Percentiles rank a stretch among this genome's conserved stretches.
Conservation (phyloP, 306 rosid genomes). For the Dalbergia oliveri region DNA sequence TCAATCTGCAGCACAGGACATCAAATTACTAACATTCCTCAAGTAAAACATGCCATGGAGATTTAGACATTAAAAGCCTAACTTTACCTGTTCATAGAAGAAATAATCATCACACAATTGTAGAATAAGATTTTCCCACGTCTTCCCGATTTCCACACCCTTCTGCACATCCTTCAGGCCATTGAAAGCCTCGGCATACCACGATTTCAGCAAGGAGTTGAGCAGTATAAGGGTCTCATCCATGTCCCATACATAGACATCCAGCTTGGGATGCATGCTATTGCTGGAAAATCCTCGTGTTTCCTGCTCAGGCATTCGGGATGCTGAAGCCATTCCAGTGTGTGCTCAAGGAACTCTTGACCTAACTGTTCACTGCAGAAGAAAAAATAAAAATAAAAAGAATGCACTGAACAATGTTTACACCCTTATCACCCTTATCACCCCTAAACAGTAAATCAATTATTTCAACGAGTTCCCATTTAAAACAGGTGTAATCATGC, state of each 20-base stretch:
- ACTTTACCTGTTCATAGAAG: conserved; percentile 83
- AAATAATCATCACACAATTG: conserved; percentile 80
- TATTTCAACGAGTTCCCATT: conserved; percentile 9
- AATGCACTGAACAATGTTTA: conserved; percentile 25
- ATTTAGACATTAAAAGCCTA: conserved; percentile 39
- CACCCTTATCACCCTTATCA: conserved; percentile 37
- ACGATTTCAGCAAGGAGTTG: conserved; percentile 81
- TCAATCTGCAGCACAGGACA: conserved; percentile 81
- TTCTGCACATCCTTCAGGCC: conserved; percentile 77
- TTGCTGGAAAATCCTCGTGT: conserved; percentile 42
- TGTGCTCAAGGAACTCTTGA: conserved; percentile 31
- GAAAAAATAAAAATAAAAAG: conserved; percentile 28
- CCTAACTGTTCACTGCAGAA: conserved; percentile 20
- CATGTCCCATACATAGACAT: conserved; percentile 92
- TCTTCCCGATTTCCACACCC: conserved; percentile 81
- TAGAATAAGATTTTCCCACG: conserved; percentile 89
- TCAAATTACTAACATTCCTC: conserved; percentile 40
- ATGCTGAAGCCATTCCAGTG: conserved; percentile 56
- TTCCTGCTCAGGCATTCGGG: conserved; percentile 46
- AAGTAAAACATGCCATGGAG: not conserved
- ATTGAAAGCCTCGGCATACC: conserved; percentile 71
- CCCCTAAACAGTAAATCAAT: conserved; percentile 11
- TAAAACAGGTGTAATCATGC: conserved; percentile 10
- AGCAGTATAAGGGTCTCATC: conserved; percentile 95
- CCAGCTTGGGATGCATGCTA: conserved; percentile 52